Evolutionary conservation across 768 basidiomycete genomes (phyloP).

Genomic region (Phanerochaete sordida): DNA sequence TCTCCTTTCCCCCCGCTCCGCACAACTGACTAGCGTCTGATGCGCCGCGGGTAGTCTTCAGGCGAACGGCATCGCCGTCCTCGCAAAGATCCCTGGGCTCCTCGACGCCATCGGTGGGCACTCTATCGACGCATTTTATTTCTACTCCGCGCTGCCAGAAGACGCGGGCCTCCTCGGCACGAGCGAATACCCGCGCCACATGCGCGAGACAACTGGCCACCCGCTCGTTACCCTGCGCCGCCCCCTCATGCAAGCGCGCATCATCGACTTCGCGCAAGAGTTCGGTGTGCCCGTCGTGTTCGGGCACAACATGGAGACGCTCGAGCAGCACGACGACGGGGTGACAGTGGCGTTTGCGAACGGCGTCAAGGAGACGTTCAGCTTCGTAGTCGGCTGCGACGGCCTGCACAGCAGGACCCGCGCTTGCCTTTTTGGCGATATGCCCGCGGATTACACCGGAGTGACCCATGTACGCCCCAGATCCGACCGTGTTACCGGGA

Average conservation of each 20-base stretch:
- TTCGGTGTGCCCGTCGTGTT: conserved; percentile 32
- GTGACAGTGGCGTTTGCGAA: conserved; percentile 34
- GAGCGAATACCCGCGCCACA: not conserved
- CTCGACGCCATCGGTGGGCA: not conserved
- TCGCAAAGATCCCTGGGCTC: conserved; percentile 8
- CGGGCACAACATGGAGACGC: conserved; percentile 27
- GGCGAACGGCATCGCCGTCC: conserved; percentile 8
- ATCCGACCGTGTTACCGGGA: not conserved
- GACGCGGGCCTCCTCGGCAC: conserved; percentile 6
- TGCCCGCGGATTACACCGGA: conserved; percentile 5
- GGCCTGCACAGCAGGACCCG: conserved; percentile 42
- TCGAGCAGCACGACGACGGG: conserved; percentile 27
- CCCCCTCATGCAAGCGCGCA: conserved; percentile 25
- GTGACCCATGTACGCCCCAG: not conserved
- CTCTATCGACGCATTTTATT: not conserved
- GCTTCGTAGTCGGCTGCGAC: conserved; percentile 42
- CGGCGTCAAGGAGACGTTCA: conserved; percentile 32
- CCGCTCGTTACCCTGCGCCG: conserved; percentile 16
- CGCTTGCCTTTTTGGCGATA: conserved; percentile 1
- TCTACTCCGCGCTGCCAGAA: conserved; percentile 10
- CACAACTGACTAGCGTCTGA: no score
- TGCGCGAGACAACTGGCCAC: not conserved
- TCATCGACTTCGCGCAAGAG: conserved; percentile 28
- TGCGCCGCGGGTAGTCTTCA: not conserved
- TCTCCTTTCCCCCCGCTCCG: not conserved